Base-by-base conservation (phyloP, 371 early-diverging fungal genomes). In the Lichtheimia ramosa region DNA sequence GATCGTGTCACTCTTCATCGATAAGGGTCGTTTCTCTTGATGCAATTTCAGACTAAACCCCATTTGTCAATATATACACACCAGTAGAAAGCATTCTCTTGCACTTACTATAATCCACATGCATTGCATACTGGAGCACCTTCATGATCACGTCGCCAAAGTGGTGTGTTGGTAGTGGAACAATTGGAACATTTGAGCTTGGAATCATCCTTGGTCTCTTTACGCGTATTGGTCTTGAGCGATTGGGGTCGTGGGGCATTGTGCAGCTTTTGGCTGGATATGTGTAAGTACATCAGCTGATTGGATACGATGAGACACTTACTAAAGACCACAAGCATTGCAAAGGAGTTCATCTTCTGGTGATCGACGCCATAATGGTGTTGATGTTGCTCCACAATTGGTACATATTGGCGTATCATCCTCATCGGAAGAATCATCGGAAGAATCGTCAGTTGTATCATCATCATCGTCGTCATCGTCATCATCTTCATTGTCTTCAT, bases 81-180 rank as follows among this genome's bases (percentile, higher is more conserved):
- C 2, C 1, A 3, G 59, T 71, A 75, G 62, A 51, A n/a, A n/a
- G 3, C 3, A 23, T 16, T 20, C 34, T 18, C 7, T 28, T 10
- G 23, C 25, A 77, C 77, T 83, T 81, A 90, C 77, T 97, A 98
- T 58, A 99, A 74, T 15, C 98, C 98, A 68, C 98, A 98, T 1
- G 98, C 98, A 71, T 98, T 98, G 80, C 99, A 98, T 48, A 97
- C 74, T 48, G 87, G 81, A 39, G 86, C 82, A 20, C 93, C 94
- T 42, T 88, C 81, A 42, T 82, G 84, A 64, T 92, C 91, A 48
- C 97, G 84, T 43, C 99, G 84, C 99, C 99, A 99, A 25, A 97
- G 85, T 1, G 99, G 98, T 2, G 99, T 99, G 20, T 80, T 83
- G 1, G 85, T 89, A 3, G 96, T 94, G 6, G 79, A 68, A 80